Evolutionary conservation across 2,329 filamentous ascomycete species (phyloP), one percentile per base, ranked within the genome.

Genomic region (Talaromyces piceae): DNA sequence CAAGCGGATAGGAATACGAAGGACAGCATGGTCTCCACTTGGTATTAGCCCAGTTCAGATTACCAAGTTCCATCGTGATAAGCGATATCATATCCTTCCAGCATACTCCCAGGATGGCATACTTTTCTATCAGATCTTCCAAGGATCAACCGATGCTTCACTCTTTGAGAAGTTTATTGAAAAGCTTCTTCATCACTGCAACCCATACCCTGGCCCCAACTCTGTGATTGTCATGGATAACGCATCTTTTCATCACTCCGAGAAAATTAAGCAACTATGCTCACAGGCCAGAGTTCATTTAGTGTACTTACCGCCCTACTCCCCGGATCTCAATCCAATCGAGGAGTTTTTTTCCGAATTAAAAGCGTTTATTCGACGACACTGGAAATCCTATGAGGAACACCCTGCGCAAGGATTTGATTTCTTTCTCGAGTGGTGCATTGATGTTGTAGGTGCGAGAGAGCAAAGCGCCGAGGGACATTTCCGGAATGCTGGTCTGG

Each of bases 11-110:
- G 61, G 62, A 66, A 13, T 65, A 61, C 57, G 67, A 48, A 57
- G 62, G 13, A 68, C 56, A 7, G 63, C 63, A 4, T 73, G 63
- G 68, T 64, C 67, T 50, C 67, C 62, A 9, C 54, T 53, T 12
- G 62, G 67, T 9, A 56, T 61, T 33, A 57, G 61, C 4, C 65
- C 61, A 11, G 37, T 61, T 22, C 52, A 63, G 53, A 50, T 62
- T 11, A 47, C 57, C 2, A 39, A 53, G 18, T 61, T 61, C 30
- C 58, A 60, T 13, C 54, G 55, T 26, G 58, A 53, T 25, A 37
- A 62, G 45, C 53, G 56, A 3, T 61, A 60, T 55, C 56, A 65
- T 28, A 66, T 66, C 47, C 57, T 69, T 6, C 62, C 63, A 18
- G 63, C 59, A 26, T 70, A 69, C 51, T 50, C 59, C 16, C 50